Evolutionary conservation across 2,329 filamentous ascomycete genomes (phyloP), one percentile per base, ranked within the genome.

Genomic region (Venturia oleaginea): DNA sequence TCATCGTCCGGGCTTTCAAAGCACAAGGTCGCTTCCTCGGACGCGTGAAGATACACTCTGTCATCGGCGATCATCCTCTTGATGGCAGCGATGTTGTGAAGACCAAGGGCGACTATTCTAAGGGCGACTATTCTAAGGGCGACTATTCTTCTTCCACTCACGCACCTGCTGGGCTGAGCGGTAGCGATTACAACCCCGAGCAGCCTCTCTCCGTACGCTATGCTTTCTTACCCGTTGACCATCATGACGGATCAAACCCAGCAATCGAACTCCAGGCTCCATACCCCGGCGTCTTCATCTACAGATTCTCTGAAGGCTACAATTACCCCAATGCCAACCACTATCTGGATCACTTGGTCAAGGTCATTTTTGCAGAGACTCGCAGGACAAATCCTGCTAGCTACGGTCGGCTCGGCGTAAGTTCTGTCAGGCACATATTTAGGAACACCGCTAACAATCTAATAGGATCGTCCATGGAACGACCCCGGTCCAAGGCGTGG

Each of bases 271-370:
- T 96, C n/a, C 82, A 90, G 67, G 85, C 85, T 64, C 92, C 94
- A 0, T 91, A 94, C 71, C 93, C 93, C 0, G 94, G 94, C 62
- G 84, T 99, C 68, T 96, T 97, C 77, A 96, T 97, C 72, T 97
- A 96, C 79, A 87, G 93, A 55, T 97, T 97, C 76, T 89, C 90
- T 0, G 93, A 97, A 77, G 91, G 92, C 54, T 96, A 96, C 81
- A 96, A 94, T 77, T 99, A 97, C 71, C 91, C 93, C 66, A 99
- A 96, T 70, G 92, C 92, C 24, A 91, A 91, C 71, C 87, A 91
- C 73, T 92, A 95, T 68, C 84, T 96, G 65, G 92, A 97, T 71
- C 85, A 91, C 71, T 72, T 81, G 60, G 72, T 76, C 0, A 67
- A 74, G 3, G 70, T 72, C 7, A 78, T 80, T n/a, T 78, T 81